These are phyloP conservation scores for Eucalyptus grandis DNA, from an alignment of 345 rosid species.

Conservation along the genomic window DNA sequence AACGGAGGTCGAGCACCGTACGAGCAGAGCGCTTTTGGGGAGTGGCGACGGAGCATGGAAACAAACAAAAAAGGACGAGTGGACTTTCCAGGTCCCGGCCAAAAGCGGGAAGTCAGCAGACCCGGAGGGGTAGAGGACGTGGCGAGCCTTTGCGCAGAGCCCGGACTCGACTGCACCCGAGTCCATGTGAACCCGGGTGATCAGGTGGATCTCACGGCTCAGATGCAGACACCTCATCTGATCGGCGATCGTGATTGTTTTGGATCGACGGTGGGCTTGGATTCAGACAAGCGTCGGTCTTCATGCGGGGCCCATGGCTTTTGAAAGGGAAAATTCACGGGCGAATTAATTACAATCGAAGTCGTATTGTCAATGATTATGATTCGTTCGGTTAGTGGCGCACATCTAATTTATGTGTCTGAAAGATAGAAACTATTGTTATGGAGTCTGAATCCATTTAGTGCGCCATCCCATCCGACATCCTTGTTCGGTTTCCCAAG, in stretches of 20 bases:
- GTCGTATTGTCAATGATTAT: too few relatives aligned
- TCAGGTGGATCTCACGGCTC: background rate
- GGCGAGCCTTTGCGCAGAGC: constrained; percentile 23
- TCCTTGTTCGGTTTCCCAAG: background rate
- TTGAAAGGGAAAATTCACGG: accelerated
- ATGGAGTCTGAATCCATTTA: background rate
- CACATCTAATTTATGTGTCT: too few relatives aligned
- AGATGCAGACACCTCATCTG: background rate
- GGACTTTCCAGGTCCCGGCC: constrained; percentile 30
- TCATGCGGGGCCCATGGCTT: background rate
- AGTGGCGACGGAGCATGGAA: background rate
- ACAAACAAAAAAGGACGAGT: constrained; percentile 20
- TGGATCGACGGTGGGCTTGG: background rate
- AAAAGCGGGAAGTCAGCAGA: background rate
- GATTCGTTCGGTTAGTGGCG: too few relatives aligned
- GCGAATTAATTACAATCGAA: accelerated
- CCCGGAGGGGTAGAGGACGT: constrained; percentile 20
- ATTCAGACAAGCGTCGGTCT: accelerated
- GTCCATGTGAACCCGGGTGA: background rate
- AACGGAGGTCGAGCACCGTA: background rate
- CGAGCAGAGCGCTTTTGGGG: background rate
- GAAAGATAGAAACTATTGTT: too few relatives aligned
- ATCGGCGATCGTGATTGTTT: background rate
- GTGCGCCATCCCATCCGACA: background rate
- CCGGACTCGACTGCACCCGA: background rate